A percentile compares a stretch with the other conserved stretches of the same genome.
phyloP scores from a whole-genome alignment of 2,329 filamentous ascomycete genomes.

The Xylaria sp. region DNA sequence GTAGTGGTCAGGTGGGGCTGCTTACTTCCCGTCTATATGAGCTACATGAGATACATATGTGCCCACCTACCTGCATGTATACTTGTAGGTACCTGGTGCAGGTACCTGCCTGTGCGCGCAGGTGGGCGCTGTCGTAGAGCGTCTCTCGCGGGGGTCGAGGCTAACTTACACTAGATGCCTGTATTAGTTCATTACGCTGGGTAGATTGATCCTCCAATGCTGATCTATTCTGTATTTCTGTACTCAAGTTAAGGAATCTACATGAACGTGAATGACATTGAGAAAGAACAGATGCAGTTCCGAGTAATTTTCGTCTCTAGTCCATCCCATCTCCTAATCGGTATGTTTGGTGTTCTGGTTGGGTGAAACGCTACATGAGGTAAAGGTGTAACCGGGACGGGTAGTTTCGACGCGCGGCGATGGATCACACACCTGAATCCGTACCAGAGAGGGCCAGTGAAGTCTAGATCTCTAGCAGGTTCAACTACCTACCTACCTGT shows the following conservation, averaged over 20 bases:
- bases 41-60: no score
- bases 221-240: neutral
- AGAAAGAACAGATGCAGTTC: neutral
- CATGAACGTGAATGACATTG: neutral
- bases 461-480: neutral
- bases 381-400: constrained; percentile 2
- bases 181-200: neutral
- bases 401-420: constrained; percentile 21
- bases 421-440: constrained; percentile 12
- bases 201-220: neutral
- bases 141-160: neutral
- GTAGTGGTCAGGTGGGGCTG: constrained; percentile 28
- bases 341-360: constrained; percentile 14
- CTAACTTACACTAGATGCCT: neutral
- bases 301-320: constrained; percentile 20
- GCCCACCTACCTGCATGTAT: no score
- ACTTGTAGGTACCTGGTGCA: neutral
- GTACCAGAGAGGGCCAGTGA: neutral
- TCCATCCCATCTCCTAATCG: constrained; percentile 2
- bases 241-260: neutral
- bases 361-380: constrained; percentile 29
- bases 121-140: neutral
- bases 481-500: neutral
- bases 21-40: constrained; percentile 15
- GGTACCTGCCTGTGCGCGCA: neutral